These are phyloP conservation scores for Aureobasidium subglaciale DNA, from an alignment of 2,329 filamentous ascomycete genomes.

Conservation along the genomic window DNA sequence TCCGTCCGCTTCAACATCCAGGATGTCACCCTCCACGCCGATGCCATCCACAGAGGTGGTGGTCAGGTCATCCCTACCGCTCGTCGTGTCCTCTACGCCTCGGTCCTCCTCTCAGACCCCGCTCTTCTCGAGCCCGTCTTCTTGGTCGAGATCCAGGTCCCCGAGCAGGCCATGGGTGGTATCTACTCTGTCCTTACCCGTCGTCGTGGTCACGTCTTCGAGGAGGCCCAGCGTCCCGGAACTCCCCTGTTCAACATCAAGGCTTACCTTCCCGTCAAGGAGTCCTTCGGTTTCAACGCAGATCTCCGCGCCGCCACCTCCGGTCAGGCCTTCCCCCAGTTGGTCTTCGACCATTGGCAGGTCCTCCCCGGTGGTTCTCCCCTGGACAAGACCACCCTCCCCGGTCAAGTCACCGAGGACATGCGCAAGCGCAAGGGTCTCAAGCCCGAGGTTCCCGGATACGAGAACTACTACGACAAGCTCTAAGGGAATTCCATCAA, in stretches of 20 bases:
- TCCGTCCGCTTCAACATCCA: constrained; percentile 97
- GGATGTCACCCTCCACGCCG: constrained; percentile 98
- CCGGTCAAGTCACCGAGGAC: constrained; percentile 72
- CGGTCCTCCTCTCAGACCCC: constrained; percentile 83
- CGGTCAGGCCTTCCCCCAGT: constrained; percentile 98
- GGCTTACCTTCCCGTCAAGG: constrained; percentile 91
- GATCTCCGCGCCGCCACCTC: constrained; percentile 90
- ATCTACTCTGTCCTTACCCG: constrained; percentile 99
- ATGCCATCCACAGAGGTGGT: constrained; percentile 99
- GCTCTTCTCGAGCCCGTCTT: constrained; percentile 94
- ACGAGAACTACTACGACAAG: constrained; percentile 99
- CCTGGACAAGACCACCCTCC: constrained; percentile 74
- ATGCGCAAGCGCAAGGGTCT: constrained; percentile 99
- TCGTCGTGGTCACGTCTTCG: constrained; percentile 97
- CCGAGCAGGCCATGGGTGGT: constrained; percentile 98
- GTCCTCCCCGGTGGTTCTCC: constrained; percentile 88
- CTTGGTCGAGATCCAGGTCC: constrained; percentile 98
- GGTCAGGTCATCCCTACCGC: constrained; percentile 97
- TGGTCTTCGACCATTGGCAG: constrained; percentile 99
- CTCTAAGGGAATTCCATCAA: constrained; percentile 54
- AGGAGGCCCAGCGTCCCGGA: constrained; percentile 94
- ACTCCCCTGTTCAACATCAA: constrained; percentile 99
- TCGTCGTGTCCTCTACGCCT: constrained; percentile 94
- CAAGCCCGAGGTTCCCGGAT: constrained; percentile 88
- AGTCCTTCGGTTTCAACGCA: constrained; percentile 98